These are phyloP conservation scores for Podospora pseudoanserina DNA, from an alignment of 495 filamentous ascomycete genomes.

Conservation along the genomic window DNA sequence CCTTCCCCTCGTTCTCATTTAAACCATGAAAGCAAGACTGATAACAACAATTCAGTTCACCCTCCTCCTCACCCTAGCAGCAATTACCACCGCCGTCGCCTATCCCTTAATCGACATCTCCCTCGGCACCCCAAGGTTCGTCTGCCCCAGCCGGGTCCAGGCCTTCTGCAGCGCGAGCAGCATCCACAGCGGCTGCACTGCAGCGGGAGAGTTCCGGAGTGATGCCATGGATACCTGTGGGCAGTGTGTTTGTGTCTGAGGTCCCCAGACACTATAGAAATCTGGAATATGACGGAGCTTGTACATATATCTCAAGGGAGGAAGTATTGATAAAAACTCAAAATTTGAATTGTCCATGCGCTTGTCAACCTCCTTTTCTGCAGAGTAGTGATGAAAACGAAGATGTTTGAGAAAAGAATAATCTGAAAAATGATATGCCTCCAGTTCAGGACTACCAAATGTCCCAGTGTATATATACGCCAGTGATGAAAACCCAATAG, in stretches of 20 bases:
- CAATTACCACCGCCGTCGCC: not conserved
- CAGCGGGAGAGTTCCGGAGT: not conserved
- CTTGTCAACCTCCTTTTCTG: too few relatives aligned
- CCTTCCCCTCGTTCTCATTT: not conserved
- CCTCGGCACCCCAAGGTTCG: not conserved
- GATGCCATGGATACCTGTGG: not conserved
- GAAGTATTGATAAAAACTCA: too few relatives aligned
- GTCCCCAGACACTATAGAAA: not conserved
- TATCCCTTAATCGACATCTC: not conserved
- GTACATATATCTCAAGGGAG: too few relatives aligned
- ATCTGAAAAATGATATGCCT: too few relatives aligned
- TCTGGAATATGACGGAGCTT: too few relatives aligned
- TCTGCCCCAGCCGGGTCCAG: not conserved
- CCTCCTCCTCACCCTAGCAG: not conserved
- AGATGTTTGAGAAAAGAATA: too few relatives aligned
- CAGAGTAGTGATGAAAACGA: too few relatives aligned
- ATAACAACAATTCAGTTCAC: not conserved
- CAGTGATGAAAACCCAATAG: too few relatives aligned
- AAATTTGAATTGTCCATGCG: too few relatives aligned
- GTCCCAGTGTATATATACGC: too few relatives aligned
- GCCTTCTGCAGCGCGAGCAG: not conserved
- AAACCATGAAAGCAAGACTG: not conserved
- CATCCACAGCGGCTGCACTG: not conserved
- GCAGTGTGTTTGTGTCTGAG: not conserved
- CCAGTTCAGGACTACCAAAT: too few relatives aligned